These are phyloP conservation scores for Erodium trifolium DNA, from an alignment of 441 rosid genomes.

Conservation along the genomic window DNA sequence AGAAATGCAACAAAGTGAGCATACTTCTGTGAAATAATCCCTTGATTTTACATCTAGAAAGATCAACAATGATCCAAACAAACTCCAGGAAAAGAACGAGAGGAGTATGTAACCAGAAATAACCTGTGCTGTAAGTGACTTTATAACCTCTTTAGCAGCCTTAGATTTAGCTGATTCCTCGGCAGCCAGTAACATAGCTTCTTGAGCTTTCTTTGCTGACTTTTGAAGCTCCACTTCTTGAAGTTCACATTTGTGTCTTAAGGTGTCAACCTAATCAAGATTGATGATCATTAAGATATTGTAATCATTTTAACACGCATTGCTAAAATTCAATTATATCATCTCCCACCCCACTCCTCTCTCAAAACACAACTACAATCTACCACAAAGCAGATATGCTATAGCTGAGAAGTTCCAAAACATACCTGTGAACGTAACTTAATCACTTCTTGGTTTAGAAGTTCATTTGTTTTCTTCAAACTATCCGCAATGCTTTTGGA, in stretches of 20 bases:
- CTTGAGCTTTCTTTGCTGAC: conserved; percentile 75
- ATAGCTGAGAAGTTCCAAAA: background rate
- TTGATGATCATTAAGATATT: conserved; percentile 18
- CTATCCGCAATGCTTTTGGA: conserved; percentile 75
- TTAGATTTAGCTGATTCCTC: conserved; percentile 85
- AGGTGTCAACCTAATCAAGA: conserved; percentile 65
- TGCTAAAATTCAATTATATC: background rate
- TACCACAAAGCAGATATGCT: background rate
- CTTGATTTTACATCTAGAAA: background rate
- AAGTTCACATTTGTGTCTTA: conserved; percentile 60
- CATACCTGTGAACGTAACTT: conserved; percentile 81
- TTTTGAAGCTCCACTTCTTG: conserved; percentile 30
- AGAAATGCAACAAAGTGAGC: too few species aligned
- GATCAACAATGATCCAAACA: conserved; percentile 5
- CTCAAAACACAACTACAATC: background rate
- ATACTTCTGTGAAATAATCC: too few species aligned
- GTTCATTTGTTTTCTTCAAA: conserved; percentile 90
- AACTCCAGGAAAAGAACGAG: background rate
- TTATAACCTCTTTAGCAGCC: conserved; percentile 95
- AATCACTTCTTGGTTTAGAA: conserved; percentile 81
- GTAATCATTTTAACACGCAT: background rate
- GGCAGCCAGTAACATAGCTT: conserved; percentile 63
- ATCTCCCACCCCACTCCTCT: background rate
- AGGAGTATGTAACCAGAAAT: conserved; percentile 17
- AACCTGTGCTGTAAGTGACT: conserved; percentile 89